Conservation (phyloP, 495 filamentous ascomycete species). For the Aspergillus nidulans region DNA sequence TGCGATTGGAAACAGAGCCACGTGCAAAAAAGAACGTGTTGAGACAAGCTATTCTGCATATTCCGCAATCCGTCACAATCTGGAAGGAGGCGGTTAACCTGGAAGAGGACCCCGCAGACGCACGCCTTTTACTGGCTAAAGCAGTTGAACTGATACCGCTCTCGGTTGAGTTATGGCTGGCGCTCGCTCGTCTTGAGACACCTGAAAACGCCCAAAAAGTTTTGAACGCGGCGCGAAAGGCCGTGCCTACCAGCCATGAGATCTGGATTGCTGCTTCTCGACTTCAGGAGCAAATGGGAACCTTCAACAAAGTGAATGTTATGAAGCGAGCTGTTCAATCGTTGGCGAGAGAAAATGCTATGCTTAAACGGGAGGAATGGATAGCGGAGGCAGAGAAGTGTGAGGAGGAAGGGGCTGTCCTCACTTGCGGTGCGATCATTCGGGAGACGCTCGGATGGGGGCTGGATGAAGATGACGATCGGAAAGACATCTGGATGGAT, state of each 20-base stretch:
- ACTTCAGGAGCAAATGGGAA: conserved; percentile 86
- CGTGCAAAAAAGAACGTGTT: conserved; percentile 86
- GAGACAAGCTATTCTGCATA: conserved; percentile 79
- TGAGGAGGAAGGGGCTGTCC: conserved; percentile 82
- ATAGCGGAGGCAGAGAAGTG: conserved; percentile 91
- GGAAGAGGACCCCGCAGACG: conserved; percentile 84
- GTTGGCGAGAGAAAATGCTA: conserved; percentile 86
- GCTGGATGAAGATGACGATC: conserved; percentile 93
- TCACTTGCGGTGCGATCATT: conserved; percentile 85
- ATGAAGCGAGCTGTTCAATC: conserved; percentile 92
- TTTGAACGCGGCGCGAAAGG: conserved; percentile 90
- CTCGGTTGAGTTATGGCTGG: conserved; percentile 92
- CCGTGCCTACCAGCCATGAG: conserved; percentile 83
- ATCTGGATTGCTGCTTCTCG: conserved; percentile 95
- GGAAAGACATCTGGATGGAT: conserved; percentile 91
- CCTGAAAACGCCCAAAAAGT: conserved; percentile 90
- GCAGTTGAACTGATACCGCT: conserved; percentile 91
- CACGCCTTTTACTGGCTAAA: conserved; percentile 80
- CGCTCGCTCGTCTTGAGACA: conserved; percentile 81
- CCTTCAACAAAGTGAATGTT: conserved; percentile 69
- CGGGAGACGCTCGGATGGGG: conserved; percentile 89
- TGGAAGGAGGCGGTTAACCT: conserved; percentile 98
- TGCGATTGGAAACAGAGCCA: conserved; percentile 80
- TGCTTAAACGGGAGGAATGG: conserved; percentile 97
- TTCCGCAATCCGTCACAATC: conserved; percentile 84